phyloP scores from a whole-genome alignment of 2,329 filamentous ascomycete genomes.

The Cyanodermella asteris region DNA sequence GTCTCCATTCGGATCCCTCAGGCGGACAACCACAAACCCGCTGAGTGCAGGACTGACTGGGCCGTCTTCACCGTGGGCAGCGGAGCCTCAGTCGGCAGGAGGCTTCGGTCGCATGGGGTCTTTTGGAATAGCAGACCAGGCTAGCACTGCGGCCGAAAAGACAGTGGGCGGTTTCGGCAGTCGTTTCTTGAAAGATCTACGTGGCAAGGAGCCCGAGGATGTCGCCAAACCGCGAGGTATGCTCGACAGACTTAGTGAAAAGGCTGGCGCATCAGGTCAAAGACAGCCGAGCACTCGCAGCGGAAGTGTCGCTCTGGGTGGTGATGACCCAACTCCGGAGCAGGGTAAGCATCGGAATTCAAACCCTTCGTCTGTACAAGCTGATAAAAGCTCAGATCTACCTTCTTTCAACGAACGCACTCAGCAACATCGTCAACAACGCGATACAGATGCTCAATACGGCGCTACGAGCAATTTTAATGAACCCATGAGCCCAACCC shows the following conservation, averaged over 20 bases:
- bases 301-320: slow-evolving; percentile 49
- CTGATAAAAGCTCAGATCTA: too few species aligned
- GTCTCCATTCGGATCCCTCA: slow-evolving; percentile 31
- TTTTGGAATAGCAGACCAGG: slow-evolving; percentile 45
- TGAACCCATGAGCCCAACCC: slow-evolving; percentile 70
- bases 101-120: slow-evolving; percentile 53
- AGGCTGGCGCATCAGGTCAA: slow-evolving; percentile 22
- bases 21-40: slow-evolving; percentile 33
- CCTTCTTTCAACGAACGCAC: slow-evolving; percentile 35
- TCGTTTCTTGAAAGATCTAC: slow-evolving; percentile 55
- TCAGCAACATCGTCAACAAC: too few species aligned
- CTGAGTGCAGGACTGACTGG: slow-evolving; percentile 26
- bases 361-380: too few species aligned
- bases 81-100: slow-evolving; percentile 34
- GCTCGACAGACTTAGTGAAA: slow-evolving; percentile 32
- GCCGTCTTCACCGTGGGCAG: slow-evolving; percentile 34
- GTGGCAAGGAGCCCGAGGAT: slow-evolving; percentile 31
- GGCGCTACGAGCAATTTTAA: slow-evolving; percentile 22
- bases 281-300: slow-evolving; percentile 27
- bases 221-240: slow-evolving; percentile 27
- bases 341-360: too few species aligned
- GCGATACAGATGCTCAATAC: too few species aligned
- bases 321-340: slow-evolving; percentile 54
- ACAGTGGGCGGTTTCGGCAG: slow-evolving; percentile 49
- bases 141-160: slow-evolving; percentile 44